phyloP scores from a whole-genome alignment of 2,329 filamentous ascomycete genomes.

The Xylaria arbuscula region DNA sequence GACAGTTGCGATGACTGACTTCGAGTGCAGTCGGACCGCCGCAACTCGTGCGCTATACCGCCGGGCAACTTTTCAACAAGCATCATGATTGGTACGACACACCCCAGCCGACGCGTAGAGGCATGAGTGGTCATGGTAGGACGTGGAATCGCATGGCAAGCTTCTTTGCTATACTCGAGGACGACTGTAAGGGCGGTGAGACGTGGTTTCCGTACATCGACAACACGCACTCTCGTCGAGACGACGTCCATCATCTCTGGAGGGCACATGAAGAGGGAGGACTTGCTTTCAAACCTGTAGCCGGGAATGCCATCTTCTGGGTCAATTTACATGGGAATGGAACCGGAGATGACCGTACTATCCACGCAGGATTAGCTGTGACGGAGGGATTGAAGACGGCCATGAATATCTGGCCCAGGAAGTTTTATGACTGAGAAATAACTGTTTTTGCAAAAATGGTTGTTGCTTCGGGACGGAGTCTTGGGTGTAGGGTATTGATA shows the following conservation, averaged over 20 bases:
- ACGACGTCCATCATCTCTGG: slow-evolving; percentile 47
- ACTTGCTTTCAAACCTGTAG: slow-evolving; percentile 55
- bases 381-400: slow-evolving; percentile 57
- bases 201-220: slow-evolving; percentile 56
- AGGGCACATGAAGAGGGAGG: slow-evolving; percentile 55
- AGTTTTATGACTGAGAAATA: slow-evolving; percentile 39
- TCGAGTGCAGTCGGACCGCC: slow-evolving; percentile 50
- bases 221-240: slow-evolving; percentile 27
- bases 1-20: not conserved
- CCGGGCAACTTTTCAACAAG: slow-evolving; percentile 54
- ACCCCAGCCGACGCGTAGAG: slow-evolving; percentile 41
- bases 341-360: slow-evolving; percentile 54
- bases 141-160: slow-evolving; percentile 55
- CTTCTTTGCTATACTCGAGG: slow-evolving; percentile 57
- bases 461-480: slow-evolving; percentile 4
- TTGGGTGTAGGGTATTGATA: not conserved
- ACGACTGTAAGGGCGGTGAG: slow-evolving; percentile 55
- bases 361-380: slow-evolving; percentile 57
- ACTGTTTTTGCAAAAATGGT: not conserved
- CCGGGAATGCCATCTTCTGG: slow-evolving; percentile 60
- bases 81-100: slow-evolving; percentile 57
- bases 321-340: slow-evolving; percentile 58
- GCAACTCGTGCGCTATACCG: slow-evolving; percentile 56
- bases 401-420: slow-evolving; percentile 60
- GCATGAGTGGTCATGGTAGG: slow-evolving; percentile 40